These are phyloP conservation scores for Pseudogymnoascus sp. DNA, from an alignment of 2,329 filamentous ascomycete species.

Conservation along the genomic window DNA sequence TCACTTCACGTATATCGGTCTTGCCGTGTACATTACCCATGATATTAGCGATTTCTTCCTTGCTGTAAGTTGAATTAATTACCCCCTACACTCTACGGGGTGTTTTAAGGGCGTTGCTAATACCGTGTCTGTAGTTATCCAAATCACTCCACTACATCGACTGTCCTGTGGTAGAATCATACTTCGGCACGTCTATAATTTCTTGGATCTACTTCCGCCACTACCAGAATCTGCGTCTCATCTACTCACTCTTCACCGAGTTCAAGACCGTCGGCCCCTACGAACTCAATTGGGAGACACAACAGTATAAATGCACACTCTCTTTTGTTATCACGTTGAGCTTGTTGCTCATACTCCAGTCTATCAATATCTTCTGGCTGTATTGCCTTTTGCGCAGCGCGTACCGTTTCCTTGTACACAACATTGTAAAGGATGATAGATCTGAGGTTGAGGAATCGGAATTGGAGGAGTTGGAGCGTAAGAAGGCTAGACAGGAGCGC, in stretches of 20 bases:
- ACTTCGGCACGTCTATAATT: slow-evolving; percentile 71
- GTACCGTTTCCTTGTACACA: slow-evolving; percentile 55
- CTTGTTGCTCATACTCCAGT: slow-evolving; percentile 58
- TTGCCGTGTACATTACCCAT: slow-evolving; percentile 89
- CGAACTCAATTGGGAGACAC: slow-evolving; percentile 62
- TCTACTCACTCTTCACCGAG: slow-evolving; percentile 64
- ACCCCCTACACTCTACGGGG: not conserved
- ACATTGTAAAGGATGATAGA: slow-evolving; percentile 57
- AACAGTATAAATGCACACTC: slow-evolving; percentile 67
- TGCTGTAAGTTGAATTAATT: slow-evolving; percentile 50
- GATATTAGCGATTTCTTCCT: slow-evolving; percentile 95
- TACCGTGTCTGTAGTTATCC: slow-evolving; percentile 52
- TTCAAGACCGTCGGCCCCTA: slow-evolving; percentile 64
- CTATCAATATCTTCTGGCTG: slow-evolving; percentile 70
- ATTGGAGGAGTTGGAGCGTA: slow-evolving; percentile 20
- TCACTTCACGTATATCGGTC: slow-evolving; percentile 91
- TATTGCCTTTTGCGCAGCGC: slow-evolving; percentile 66
- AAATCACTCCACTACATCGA: slow-evolving; percentile 91
- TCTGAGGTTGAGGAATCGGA: slow-evolving; percentile 56
- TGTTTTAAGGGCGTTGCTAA: not conserved
- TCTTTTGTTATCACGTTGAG: slow-evolving; percentile 55
- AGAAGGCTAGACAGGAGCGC: slow-evolving; percentile 28
- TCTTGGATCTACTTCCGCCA: slow-evolving; percentile 85
- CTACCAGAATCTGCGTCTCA: slow-evolving; percentile 66
- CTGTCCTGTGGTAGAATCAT: slow-evolving; percentile 40